Conservation (phyloP, 129 eudicot species). For the Centaurea solstitialis region DNA sequence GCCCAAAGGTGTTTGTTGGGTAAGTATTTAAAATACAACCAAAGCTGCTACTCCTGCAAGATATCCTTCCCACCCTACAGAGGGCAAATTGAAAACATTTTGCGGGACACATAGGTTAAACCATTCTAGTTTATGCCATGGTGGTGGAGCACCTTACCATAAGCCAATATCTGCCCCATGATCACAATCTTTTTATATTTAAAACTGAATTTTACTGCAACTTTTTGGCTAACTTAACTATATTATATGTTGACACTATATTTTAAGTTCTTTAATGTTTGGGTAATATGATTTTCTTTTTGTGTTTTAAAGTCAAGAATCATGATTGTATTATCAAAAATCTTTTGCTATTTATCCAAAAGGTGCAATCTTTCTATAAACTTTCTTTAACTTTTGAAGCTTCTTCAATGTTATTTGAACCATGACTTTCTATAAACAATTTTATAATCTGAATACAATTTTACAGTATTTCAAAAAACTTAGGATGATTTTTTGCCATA, state of each 20-base stretch:
- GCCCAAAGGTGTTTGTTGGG: no score
- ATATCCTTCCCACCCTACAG: no score
- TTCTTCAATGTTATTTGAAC: neutral
- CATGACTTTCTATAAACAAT: neutral
- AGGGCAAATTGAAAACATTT: no score
- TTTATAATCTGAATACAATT: no score
- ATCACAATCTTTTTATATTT: neutral
- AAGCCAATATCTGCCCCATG: neutral
- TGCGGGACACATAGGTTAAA: no score
- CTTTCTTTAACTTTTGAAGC: neutral
- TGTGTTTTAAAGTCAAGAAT: neutral
- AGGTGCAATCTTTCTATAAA: neutral
- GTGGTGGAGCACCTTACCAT: neutral
- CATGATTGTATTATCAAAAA: neutral
- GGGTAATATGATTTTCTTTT: neutral
- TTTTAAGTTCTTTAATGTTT: neutral
- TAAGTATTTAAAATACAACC: no score
- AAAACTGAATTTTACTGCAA: neutral
- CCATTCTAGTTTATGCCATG: no score
- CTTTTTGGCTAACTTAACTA: neutral
- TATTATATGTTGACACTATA: neutral
- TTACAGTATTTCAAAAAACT: no score
- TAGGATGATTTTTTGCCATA: no score
- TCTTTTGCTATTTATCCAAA: neutral
- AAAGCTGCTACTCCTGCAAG: no score